Conservation (phyloP, 257 asterid species). For the Solanum boliviense region DNA sequence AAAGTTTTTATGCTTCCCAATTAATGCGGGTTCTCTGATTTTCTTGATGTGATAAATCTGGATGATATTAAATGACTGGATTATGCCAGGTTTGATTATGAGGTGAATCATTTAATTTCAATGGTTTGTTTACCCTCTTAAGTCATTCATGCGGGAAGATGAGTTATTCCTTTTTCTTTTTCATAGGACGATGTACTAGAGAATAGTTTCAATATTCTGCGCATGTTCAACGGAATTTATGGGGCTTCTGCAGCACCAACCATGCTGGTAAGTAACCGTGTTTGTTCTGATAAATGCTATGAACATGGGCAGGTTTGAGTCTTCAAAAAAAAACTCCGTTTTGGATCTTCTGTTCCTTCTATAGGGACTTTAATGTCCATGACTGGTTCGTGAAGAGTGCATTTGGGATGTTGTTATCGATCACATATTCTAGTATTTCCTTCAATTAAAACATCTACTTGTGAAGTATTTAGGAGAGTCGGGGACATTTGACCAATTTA, state of each 20-base stretch:
- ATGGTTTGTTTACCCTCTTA: not conserved
- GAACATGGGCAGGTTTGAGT: not conserved
- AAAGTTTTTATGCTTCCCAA: not conserved
- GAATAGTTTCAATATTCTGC: conserved; percentile 75
- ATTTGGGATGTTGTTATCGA: not conserved
- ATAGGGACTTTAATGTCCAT: not conserved
- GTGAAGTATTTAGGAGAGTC: not conserved
- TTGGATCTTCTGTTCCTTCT: not conserved
- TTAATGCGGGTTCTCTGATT: not conserved
- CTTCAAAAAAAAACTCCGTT: not conserved
- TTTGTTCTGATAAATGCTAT: not conserved
- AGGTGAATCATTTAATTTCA: conserved; percentile 37
- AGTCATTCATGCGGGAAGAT: not conserved
- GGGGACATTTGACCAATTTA: not conserved
- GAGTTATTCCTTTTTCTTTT: not conserved
- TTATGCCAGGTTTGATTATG: conserved; percentile 75
- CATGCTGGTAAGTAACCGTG: conserved; percentile 55
- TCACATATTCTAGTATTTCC: not conserved
- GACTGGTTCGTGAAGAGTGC: not conserved
- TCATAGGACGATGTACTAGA: conserved; percentile 65
- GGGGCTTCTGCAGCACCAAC: conserved; percentile 77
- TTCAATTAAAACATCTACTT: not conserved
- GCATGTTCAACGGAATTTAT: conserved; percentile 65
- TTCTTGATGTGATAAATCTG: not conserved
- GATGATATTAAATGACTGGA: conserved; percentile 14